phyloP scores from a whole-genome alignment of 2,329 filamentous ascomycete species.

The Fusarium fracticaudum region DNA sequence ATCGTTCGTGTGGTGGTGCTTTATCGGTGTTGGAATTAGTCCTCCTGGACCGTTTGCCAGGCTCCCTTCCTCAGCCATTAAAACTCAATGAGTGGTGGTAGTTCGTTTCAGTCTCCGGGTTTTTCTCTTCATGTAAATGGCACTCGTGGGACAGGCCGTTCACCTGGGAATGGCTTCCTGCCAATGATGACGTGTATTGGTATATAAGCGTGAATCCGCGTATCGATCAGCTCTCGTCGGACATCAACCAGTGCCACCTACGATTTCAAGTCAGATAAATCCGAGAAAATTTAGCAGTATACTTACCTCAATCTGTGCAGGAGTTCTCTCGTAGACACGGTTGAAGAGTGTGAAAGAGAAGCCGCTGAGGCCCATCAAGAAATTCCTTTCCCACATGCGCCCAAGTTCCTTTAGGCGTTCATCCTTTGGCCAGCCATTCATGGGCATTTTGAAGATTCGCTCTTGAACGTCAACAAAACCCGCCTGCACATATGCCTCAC shows the following conservation, averaged over 20 bases:
- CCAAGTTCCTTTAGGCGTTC: slow-evolving; percentile 55
- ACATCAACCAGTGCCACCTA: slow-evolving; percentile 61
- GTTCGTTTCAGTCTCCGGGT: not conserved
- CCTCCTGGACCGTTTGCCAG: not conserved
- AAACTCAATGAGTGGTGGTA: not conserved
- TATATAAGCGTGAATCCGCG: slow-evolving; percentile 59
- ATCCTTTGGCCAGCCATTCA: slow-evolving; percentile 64
- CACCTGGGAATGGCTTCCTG: slow-evolving; percentile 57
- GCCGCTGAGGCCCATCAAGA: slow-evolving; percentile 55
- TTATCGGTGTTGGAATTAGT: not conserved
- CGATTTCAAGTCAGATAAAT: slow-evolving; percentile 15
- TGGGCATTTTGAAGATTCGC: slow-evolving; percentile 62
- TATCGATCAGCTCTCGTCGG: slow-evolving; percentile 57
- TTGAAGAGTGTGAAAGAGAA: slow-evolving; percentile 55
- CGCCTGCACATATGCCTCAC: slow-evolving; percentile 54
- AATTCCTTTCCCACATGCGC: slow-evolving; percentile 56
- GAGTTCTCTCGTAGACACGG: slow-evolving; percentile 52
- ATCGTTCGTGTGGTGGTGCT: not conserved
- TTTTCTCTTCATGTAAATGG: slow-evolving; percentile 16
- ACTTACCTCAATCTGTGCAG: slow-evolving; percentile 61
- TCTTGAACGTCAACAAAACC: slow-evolving; percentile 67
- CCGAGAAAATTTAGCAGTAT: not conserved
- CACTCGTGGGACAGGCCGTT: slow-evolving; percentile 29
- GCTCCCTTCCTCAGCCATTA: not conserved
- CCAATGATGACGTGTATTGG: slow-evolving; percentile 62